Conservation (phyloP, 495 filamentous ascomycete species). For the Parathielavia hyrcaniae region DNA sequence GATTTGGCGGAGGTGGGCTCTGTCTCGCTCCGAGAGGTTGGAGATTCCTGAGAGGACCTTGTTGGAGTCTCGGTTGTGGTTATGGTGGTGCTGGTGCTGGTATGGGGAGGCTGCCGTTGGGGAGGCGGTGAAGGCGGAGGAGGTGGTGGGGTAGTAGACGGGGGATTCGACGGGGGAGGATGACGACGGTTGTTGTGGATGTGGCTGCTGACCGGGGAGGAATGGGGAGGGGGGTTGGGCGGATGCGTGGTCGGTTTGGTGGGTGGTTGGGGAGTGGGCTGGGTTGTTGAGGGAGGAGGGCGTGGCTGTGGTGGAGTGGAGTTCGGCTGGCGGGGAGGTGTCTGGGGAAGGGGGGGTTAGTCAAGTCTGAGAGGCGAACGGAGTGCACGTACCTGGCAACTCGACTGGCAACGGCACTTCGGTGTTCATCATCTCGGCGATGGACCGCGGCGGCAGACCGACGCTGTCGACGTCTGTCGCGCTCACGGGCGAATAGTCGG, state of each 20-base stretch:
- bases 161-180: background rate
- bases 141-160: slow-evolving; percentile 28
- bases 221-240: slow-evolving; percentile 9
- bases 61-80: slow-evolving; percentile 6
- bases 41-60: slow-evolving; percentile 39
- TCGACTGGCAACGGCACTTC: slow-evolving; percentile 35
- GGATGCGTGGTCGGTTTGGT: slow-evolving; percentile 29
- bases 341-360: slow-evolving; percentile 19
- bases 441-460: slow-evolving; percentile 14
- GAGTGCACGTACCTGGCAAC: slow-evolving; percentile 34
- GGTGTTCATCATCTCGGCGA: slow-evolving; percentile 38
- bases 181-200: background rate
- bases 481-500: slow-evolving; percentile 31
- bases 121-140: slow-evolving; percentile 26
- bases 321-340: slow-evolving; percentile 32
- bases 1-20: slow-evolving; percentile 42
- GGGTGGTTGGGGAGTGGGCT: slow-evolving; percentile 18
- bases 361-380: background rate
- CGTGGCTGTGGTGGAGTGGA: slow-evolving; percentile 32
- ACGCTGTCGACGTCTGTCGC: slow-evolving; percentile 27
- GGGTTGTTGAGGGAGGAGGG: slow-evolving; percentile 28
- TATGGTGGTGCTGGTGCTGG: background rate
- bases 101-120: background rate
- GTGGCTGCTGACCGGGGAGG: slow-evolving; percentile 5
- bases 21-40: slow-evolving; percentile 38